Base-by-base conservation (phyloP, 768 basidiomycete species). In the Exidia glandulosa region DNA sequence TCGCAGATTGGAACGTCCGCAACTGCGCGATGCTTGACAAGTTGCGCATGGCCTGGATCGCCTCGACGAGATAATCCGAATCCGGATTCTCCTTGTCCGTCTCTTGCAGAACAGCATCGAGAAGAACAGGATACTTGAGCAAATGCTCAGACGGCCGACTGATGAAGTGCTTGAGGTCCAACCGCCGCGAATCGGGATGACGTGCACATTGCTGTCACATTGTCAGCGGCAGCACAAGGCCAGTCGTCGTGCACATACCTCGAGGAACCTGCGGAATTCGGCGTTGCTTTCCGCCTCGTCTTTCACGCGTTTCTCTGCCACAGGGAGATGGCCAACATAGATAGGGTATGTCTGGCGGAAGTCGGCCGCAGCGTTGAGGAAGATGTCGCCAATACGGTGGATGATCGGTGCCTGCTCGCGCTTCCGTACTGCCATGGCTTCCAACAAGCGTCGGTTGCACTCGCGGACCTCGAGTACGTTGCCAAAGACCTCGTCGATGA, bases 1-100 rank as follows among this genome's bases (percentile, higher is more conserved):
- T 93, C 0, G 90, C 87, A 45, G 83, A 79, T 69, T 97, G 94
- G 83, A 94, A 97, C 3, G 92, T 90, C 63, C 86, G 81, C 55
- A 96, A 72, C 69, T 92, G 89, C 1, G 90, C 86, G 3, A 91
- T 80, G 4, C 81, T 80, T 63, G 92, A 89, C 59, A 97, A 73
- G 63, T 82, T 87, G 67, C 86, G 85, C 69, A 97, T 91, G 0
- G 90, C 85, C 56, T 83, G 82, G 47, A 91, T 85, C 2, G 94
- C 93, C 66, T 92, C 85, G n/a, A 77, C 72, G 59, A 96, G 73
- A 70, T 86, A 94, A 37, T 93, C 90, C 1, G 77, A 78, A 67
- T 97, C 94, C 0, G 88, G 83, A 66, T 93, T 92, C 36, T 83
- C 88, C 10, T 80, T 78, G 1, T 79, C 83, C 0, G 94, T 96